Percentiles rank a stretch among this genome's conserved stretches.
These are phyloP conservation scores for Bombardia bombarda DNA, from an alignment of 495 filamentous ascomycete genomes.

Conservation along the genomic window DNA sequence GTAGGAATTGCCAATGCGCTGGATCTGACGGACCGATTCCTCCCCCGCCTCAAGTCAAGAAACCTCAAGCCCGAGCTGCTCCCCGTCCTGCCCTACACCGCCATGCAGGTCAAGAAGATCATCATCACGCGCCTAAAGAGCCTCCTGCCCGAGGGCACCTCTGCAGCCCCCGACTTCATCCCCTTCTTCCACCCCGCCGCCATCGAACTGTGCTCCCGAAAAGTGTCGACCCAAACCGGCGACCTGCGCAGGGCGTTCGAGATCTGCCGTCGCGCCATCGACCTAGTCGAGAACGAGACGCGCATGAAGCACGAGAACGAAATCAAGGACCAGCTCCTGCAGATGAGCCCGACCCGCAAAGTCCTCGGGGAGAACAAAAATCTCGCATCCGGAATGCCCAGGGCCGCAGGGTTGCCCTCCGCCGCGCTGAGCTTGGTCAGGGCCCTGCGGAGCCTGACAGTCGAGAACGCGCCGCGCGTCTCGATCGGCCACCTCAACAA, in stretches of 20 bases:
- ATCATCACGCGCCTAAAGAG: constrained; percentile 76
- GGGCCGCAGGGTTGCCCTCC: constrained; percentile 22
- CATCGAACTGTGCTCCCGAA: constrained; percentile 86
- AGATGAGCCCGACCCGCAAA: constrained; percentile 33
- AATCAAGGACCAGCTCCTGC: constrained; percentile 41
- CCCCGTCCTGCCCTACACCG: constrained; percentile 88
- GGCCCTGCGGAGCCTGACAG: constrained; percentile 52
- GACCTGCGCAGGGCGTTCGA: constrained; percentile 95
- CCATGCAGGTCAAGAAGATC: constrained; percentile 78
- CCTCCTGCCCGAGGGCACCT: constrained; percentile 47
- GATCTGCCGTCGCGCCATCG: constrained; percentile 81
- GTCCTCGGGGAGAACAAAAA: constrained; percentile 39
- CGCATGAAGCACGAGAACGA: constrained; percentile 52
- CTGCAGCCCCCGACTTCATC: constrained; percentile 48
- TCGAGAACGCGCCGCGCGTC: constrained; percentile 77
- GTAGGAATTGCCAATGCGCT: constrained; percentile 96
- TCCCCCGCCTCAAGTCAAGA: constrained; percentile 86
- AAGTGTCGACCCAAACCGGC: constrained; percentile 86
- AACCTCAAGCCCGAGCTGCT: constrained; percentile 84
- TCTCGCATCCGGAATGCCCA: constrained; percentile 34
- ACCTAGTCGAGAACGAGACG: constrained; percentile 80
- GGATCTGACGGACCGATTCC: constrained; percentile 89
- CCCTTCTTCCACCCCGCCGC: constrained; percentile 92
- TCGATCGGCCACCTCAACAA: constrained; percentile 85
- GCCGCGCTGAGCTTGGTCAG: constrained; percentile 25